Conservation (phyloP, 106 monocot genomes). For the Xerophyta viscosa region DNA sequence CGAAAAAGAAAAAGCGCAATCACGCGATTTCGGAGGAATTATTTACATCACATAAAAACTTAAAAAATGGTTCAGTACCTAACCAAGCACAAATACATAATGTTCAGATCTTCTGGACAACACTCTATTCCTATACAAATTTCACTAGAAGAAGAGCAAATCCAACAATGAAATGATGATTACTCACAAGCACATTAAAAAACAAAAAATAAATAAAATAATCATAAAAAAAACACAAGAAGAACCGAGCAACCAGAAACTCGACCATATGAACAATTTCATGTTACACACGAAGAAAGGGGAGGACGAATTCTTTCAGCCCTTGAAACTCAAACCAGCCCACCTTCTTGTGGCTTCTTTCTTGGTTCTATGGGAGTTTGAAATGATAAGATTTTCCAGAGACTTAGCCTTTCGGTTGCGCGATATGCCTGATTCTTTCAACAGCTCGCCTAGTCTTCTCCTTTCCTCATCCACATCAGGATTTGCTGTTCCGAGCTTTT, state of each 20-base stretch:
- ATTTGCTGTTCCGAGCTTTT: conserved; percentile 4
- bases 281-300: background rate
- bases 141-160: too few relatives aligned
- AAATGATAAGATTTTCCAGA: conserved; percentile 1
- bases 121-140: too few relatives aligned
- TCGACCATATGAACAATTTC: background rate
- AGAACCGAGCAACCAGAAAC: background rate
- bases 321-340: conserved; percentile 1
- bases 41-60: too few relatives aligned
- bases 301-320: background rate
- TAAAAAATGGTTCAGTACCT: too few relatives aligned
- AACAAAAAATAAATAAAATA: too few relatives aligned
- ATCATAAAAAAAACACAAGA: too few relatives aligned
- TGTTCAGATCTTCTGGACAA: too few relatives aligned
- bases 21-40: too few relatives aligned
- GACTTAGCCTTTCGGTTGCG: conserved; percentile 4
- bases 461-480: conserved; percentile 1
- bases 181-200: too few relatives aligned
- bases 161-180: too few relatives aligned
- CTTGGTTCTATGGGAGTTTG: background rate
- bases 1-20: too few relatives aligned
- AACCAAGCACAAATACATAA: too few relatives aligned
- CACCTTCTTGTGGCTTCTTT: background rate
- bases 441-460: background rate
- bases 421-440: conserved; percentile 4